Evolutionary conservation across 2,329 filamentous ascomycete species (phyloP).

Genomic region (Cercospora janseana): DNA sequence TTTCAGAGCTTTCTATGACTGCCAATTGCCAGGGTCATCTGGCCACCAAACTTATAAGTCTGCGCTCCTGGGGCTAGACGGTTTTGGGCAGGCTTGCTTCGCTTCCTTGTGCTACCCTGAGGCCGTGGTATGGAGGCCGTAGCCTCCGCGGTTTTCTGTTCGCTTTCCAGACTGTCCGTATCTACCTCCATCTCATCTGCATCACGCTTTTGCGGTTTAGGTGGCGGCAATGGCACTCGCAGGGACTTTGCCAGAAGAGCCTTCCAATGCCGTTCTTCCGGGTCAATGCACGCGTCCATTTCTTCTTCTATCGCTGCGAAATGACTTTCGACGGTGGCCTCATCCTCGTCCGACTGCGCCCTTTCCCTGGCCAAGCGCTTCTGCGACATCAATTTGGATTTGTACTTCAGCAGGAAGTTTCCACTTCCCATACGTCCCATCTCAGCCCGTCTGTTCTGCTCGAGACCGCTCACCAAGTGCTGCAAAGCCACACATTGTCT

Average conservation of each 20-base stretch:
- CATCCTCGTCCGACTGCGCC: neutral
- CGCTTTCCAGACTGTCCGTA: neutral
- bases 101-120: neutral
- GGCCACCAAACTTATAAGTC: neutral
- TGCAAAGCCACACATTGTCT: neutral
- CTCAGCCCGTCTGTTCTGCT: neutral
- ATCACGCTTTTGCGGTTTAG: neutral
- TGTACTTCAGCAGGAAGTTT: constrained; percentile 10
- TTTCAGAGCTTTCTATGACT: neutral
- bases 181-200: neutral
- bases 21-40: constrained; percentile 1
- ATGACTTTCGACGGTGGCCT: neutral
- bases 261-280: neutral
- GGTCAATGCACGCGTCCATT: neutral
- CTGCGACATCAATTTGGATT: neutral
- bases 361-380: neutral
- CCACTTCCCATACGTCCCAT: too few relatives aligned
- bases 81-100: neutral
- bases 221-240: neutral
- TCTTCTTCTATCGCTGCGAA: constrained; percentile 8
- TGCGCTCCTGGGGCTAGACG: neutral
- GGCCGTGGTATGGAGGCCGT: too few relatives aligned
- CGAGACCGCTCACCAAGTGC: neutral
- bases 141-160: too few relatives aligned
- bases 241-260: constrained; percentile 2